phyloP scores from a whole-genome alignment of 139 green algal genomes.

The Edaphochlamys debaryana region DNA sequence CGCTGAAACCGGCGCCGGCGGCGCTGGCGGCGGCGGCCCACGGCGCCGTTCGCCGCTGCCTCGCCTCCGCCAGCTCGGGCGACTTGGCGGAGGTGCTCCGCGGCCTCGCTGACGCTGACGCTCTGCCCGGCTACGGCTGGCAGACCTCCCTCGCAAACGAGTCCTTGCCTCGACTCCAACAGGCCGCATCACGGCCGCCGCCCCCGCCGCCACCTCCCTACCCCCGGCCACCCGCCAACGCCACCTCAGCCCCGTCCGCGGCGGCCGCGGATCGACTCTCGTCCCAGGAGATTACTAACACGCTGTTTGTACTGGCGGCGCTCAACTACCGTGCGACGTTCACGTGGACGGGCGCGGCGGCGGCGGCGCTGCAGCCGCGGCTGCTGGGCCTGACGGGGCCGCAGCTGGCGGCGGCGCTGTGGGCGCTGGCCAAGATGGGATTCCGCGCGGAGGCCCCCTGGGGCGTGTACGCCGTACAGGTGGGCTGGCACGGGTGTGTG shows the following conservation, averaged over 20 bases:
- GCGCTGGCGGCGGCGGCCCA: constrained; percentile 8
- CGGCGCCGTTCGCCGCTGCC: not conserved
- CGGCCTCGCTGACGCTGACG: not conserved
- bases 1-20: constrained; percentile 5
- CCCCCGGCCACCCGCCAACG: no score
- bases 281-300: constrained; percentile 9
- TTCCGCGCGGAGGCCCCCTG: constrained; percentile 2
- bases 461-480: constrained; percentile 1
- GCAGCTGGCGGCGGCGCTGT: constrained; percentile 28
- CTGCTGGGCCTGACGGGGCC: constrained; percentile 6
- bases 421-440: constrained; percentile 16
- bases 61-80: constrained; percentile 5
- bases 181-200: no score
- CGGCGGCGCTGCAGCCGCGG: constrained; percentile 8
- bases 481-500: not conserved
- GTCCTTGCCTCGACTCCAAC: no score
- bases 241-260: no score
- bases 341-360: not conserved
- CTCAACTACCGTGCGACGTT: constrained; percentile 26
- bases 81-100: constrained; percentile 22
- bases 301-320: constrained; percentile 24
- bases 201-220: not conserved
- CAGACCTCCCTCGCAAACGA: constrained; percentile 22
- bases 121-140: constrained; percentile 28
- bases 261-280: no score